These are phyloP conservation scores for Botrytis deweyae DNA, from an alignment of 2,329 filamentous ascomycete genomes.

Conservation along the genomic window DNA sequence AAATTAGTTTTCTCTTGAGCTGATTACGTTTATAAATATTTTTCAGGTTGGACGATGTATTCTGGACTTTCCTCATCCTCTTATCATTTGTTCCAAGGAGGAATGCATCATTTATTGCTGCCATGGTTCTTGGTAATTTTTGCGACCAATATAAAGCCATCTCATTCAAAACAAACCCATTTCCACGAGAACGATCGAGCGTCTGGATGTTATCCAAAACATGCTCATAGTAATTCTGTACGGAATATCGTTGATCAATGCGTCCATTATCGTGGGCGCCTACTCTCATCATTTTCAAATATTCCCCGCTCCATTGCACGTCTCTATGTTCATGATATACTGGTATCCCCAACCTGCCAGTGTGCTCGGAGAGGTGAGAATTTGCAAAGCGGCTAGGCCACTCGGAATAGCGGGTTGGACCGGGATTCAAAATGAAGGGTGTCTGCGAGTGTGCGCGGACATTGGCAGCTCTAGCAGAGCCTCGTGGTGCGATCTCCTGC, in stretches of 20 bases:
- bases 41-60: background rate
- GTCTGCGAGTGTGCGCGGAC: background rate
- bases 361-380: background rate
- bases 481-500: background rate
- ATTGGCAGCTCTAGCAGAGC: accelerated
- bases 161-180: too few relatives aligned
- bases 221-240: background rate
- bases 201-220: too few relatives aligned
- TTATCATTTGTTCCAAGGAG: background rate
- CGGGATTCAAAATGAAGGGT: background rate
- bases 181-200: background rate
- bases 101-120: too few relatives aligned
- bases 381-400: background rate
- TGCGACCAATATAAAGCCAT: background rate
- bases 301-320: too few relatives aligned
- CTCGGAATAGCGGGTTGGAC: background rate
- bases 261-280: background rate
- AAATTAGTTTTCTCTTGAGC: background rate
- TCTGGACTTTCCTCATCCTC: background rate
- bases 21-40: background rate
- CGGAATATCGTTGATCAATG: background rate
- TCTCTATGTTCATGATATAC: background rate
- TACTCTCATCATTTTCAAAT: background rate
- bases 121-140: background rate
- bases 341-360: background rate